These are phyloP conservation scores for Triticum turgidum DNA, from an alignment of 176 grass and related monocot genomes.

Conservation along the genomic window DNA sequence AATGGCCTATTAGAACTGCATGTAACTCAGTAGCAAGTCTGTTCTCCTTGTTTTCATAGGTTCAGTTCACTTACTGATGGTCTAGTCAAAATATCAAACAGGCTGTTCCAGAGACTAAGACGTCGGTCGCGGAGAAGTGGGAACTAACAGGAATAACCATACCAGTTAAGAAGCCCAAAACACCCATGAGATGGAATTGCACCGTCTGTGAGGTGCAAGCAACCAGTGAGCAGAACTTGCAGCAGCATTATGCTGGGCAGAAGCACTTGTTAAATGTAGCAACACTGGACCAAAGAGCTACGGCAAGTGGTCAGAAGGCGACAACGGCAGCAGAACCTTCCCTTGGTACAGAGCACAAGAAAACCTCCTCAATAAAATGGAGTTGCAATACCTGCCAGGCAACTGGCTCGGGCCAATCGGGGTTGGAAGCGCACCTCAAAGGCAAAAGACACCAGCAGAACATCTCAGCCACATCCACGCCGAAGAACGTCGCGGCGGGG, in stretches of 20 bases:
- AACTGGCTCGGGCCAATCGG: neutral
- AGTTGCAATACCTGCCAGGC: constrained; percentile 32
- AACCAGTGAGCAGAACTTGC: constrained; percentile 18
- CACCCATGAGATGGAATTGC: constrained; percentile 21
- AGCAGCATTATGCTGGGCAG: constrained; percentile 21
- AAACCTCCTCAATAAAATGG: constrained; percentile 17
- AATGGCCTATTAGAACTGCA: neutral
- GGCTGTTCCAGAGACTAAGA: no score
- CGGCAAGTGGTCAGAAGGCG: neutral
- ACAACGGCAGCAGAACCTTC: neutral
- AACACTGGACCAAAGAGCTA: neutral
- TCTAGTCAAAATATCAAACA: neutral
- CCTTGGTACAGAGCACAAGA: neutral
- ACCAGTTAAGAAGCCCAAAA: neutral
- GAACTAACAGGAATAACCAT: constrained; percentile 9
- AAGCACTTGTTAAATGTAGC: constrained; percentile 24
- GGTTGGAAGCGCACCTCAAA: neutral
- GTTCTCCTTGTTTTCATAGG: neutral
- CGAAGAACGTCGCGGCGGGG: neutral
- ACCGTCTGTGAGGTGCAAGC: constrained; percentile 21
- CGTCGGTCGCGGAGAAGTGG: neutral
- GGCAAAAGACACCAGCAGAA: constrained; percentile 34
- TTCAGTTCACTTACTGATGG: neutral
- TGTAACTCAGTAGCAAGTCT: neutral
- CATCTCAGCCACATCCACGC: neutral